Evolutionary conservation across 2,329 filamentous ascomycete genomes (phyloP), one percentile per base, ranked within the genome.

Genomic region (Ascochyta rabiei): DNA sequence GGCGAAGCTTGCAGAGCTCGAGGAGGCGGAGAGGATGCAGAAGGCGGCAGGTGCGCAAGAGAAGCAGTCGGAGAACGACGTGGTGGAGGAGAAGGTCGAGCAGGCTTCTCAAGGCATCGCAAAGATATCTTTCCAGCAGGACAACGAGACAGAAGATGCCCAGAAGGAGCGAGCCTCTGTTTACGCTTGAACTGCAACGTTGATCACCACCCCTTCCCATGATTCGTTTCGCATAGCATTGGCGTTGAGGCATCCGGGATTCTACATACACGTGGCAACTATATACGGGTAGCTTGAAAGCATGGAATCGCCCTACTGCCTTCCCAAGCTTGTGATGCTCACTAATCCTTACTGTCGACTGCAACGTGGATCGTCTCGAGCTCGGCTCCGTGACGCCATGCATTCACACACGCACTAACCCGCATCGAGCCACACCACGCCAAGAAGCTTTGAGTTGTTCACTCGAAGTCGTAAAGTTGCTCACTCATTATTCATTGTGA

Each of bases 51-150:
- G 28, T 21, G 34, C 26, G 18, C 70, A 77, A 42, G 78, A 81
- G 78, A 81, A 59, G 75, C 75, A 52, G 73, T 96, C 63, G 82
- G 88, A 57, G 84, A 82, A 42, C 8, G 53, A 64, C 8, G 39
- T 57, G 52, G 51, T 49, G 1, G 59, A 61, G 26, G 24, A 61
- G 39, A 54, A 53, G 26, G 49, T 68, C 12, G 56, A 64, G 9
- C 52, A 66, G 30, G 60, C 62, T 9, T 66, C 63, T 9, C 53
- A 61, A 24, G 48, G 50, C 15, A 48, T 68, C 13, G 56, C 59
- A 10, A 60, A 42, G 16, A 52, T 68, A 37, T 68, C 65, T 7
- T 67, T 68, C 19, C 49, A 57, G 12, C 42, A 61, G 21, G 56
- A 60, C 9, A 56, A 59, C 9, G 30, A 63, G 46, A 53, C 31